Evolutionary conservation across 108 stramenopile genomes (phyloP).

Genomic region (Nitzschia sp.): DNA sequence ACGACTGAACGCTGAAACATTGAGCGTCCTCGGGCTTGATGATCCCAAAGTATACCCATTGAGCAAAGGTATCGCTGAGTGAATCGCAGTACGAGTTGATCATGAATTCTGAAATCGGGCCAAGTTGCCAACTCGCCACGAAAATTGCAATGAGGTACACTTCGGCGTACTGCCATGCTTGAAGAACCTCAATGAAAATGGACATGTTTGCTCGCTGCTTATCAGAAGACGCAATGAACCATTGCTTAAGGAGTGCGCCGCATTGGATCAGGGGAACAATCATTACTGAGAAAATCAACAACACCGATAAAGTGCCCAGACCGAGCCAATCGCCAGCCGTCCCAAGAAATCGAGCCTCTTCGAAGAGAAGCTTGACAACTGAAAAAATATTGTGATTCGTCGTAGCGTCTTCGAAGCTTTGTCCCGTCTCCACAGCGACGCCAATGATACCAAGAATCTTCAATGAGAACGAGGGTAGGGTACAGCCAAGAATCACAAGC

Average conservation of each 20-base stretch:
- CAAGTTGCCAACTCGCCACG: slow-evolving; percentile 78
- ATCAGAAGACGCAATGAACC: slow-evolving; percentile 52
- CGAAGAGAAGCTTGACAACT: slow-evolving; percentile 63
- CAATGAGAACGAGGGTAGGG: slow-evolving; percentile 57
- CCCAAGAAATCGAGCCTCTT: slow-evolving; percentile 64
- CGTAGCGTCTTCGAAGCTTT: slow-evolving; percentile 62
- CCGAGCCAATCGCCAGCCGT: slow-evolving; percentile 57
- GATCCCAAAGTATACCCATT: slow-evolving; percentile 64
- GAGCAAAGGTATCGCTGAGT: slow-evolving; percentile 51
- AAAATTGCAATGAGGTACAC: slow-evolving; percentile 73
- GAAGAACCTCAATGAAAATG: slow-evolving; percentile 56
- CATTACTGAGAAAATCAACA: slow-evolving; percentile 66
- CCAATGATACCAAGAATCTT: slow-evolving; percentile 76
- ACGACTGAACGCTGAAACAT: slow-evolving; percentile 69
- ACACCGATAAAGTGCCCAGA: slow-evolving; percentile 58
- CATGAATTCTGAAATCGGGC: slow-evolving; percentile 69
- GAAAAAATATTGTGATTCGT: slow-evolving; percentile 59
- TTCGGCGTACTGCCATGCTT: slow-evolving; percentile 87
- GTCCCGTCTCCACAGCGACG: slow-evolving; percentile 72
- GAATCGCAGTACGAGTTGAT: slow-evolving; percentile 70
- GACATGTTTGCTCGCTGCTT: slow-evolving; percentile 17
- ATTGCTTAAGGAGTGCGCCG: slow-evolving; percentile 44
- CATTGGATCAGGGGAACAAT: slow-evolving; percentile 73
- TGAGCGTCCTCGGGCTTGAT: slow-evolving; percentile 70
- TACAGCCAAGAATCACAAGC: slow-evolving; percentile 61